phyloP scores from a whole-genome alignment of 805 yeast genomes.

The Myxozyma vanderwaltii region DNA sequence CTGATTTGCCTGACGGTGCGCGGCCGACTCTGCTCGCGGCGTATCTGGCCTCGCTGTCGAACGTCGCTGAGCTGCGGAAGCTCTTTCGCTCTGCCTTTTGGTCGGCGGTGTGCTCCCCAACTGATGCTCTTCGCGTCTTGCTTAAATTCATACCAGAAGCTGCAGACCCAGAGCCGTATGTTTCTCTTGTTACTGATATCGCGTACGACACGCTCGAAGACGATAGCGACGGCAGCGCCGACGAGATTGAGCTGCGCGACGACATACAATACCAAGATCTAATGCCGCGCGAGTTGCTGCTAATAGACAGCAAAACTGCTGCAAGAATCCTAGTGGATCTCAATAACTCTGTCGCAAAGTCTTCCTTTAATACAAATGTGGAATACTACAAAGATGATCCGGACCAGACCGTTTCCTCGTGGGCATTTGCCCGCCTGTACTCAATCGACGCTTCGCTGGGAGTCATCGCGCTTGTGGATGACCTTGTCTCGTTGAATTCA shows the following conservation, averaged over 20 bases:
- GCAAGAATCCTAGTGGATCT: background rate
- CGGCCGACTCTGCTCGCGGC: conserved; percentile 4
- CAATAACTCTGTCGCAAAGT: background rate
- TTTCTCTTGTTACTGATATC: conserved; percentile 26
- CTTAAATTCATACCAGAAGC: conserved; percentile 42
- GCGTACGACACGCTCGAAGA: conserved; percentile 8
- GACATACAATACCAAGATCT: background rate
- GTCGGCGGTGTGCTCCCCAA: background rate
- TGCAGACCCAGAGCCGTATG: conserved; percentile 32
- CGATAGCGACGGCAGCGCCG: background rate
- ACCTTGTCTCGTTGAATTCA: conserved; percentile 11
- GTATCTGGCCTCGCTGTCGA: conserved; percentile 14
- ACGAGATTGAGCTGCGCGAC: background rate
- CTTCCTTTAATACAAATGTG: background rate
- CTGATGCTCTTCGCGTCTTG: conserved; percentile 37
- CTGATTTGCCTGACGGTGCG: background rate
- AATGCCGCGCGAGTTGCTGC: conserved; percentile 16
- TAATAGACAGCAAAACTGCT: conserved; percentile 24
- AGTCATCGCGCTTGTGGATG: conserved; percentile 30
- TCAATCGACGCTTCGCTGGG: conserved; percentile 35
- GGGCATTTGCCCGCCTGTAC: conserved; percentile 39
- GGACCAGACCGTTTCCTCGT: conserved; percentile 27
- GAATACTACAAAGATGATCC: conserved; percentile 35
- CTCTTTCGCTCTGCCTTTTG: conserved; percentile 12
- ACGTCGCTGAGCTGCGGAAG: conserved; percentile 7